phyloP scores from a whole-genome alignment of 2,329 filamentous ascomycete genomes.

The Paecilomyces dactylethromorphus region DNA sequence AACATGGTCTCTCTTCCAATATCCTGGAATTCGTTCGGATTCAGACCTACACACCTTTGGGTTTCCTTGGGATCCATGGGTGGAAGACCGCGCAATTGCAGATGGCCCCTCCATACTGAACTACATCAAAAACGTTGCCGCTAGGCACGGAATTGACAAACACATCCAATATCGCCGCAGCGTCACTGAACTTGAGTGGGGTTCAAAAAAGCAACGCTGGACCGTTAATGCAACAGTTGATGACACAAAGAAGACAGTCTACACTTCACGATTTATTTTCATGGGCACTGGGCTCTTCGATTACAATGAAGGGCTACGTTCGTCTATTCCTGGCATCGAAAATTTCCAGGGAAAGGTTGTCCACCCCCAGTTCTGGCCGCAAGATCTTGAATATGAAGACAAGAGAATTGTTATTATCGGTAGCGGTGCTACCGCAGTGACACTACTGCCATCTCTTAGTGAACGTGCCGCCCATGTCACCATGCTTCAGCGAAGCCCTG shows the following conservation, averaged over 20 bases:
- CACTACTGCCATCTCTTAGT: conserved; percentile 59
- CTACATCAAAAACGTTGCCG: conserved; percentile 44
- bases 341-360: conserved; percentile 53
- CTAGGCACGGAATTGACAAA: conserved; percentile 43
- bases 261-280: background rate
- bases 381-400: conserved; percentile 52
- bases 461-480: conserved; percentile 57
- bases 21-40: conserved; percentile 47
- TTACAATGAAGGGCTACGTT: conserved; percentile 29
- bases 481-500: conserved; percentile 67
- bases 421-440: conserved; percentile 67
- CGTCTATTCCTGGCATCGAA: conserved; percentile 56
- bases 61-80: conserved; percentile 64
- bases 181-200: background rate
- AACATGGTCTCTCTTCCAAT: conserved; percentile 49
- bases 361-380: conserved; percentile 65
- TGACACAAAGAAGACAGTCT: background rate
- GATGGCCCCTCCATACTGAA: conserved; percentile 40
- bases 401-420: conserved; percentile 64
- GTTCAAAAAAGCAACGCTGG: background rate
- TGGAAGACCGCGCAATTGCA: conserved; percentile 39
- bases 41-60: conserved; percentile 51
- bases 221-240: background rate
- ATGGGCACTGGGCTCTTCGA: background rate
- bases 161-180: background rate